Base-by-base conservation (phyloP, 2,329 filamentous ascomycete species). In the Penicillium vulpinum region DNA sequence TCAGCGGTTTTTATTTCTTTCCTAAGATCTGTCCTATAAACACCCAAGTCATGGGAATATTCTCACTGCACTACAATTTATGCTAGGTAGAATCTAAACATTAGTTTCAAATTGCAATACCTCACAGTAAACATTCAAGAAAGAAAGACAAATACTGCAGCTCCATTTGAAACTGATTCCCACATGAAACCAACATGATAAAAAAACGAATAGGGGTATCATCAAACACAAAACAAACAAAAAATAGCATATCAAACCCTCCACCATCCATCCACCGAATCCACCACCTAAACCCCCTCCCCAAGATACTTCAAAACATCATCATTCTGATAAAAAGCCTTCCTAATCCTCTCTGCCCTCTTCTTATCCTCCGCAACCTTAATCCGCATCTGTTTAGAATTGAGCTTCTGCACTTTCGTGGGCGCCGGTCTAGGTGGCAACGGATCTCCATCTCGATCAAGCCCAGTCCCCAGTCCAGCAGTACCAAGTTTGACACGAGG, bases 291-390 rank as follows among this genome's bases (percentile, higher is more conserved):
- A 16, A 10, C 22, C 13, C 24, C 62, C 16, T 62, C 65, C 18
- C 86, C 83, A 18, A 95, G 74, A 70, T 95, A 94, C 68, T 81
- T 85, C 66, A 92, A 85, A 53, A 95, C 78, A 62, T 93, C 88
- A n/a, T 89, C 83, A 62, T 84, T 87, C 21, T 84, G 82, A 73
- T 90, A 93, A 60, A 96, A 88, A 75, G 90, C 81, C 64, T 85
- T 80, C 62, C 86, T 82, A 57, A 96, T 71, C 66, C 77, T 85
- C 58, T 89, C 84, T 18, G 82, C 80, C 59, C 80, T 86, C 70
- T 77, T 85, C 75, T 80, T 87, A 56, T 88, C 85, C 60, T 86
- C 83, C 41, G 79, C 75, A 3, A 85, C 85, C 68, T 82, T 74
- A 70, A 84, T 86, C 65, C 85, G 82, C 38, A 88, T 80, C 73